Conservation (phyloP, 2,329 filamentous ascomycete species). For the Talaromyces marneffei region DNA sequence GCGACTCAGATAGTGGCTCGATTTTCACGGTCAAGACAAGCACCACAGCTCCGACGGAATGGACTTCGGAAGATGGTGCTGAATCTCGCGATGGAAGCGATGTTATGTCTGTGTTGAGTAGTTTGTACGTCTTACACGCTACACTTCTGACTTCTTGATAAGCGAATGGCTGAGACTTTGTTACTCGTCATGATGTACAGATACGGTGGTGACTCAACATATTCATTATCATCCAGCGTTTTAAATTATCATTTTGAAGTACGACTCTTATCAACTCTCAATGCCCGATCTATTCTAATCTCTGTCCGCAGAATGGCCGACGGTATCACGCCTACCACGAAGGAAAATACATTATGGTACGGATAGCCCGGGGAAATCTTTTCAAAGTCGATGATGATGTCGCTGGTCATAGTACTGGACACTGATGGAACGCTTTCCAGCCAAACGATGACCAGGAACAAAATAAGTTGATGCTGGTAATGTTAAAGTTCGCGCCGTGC, state of each 20-base stretch:
- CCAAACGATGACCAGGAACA: slow-evolving; percentile 17
- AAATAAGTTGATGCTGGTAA: slow-evolving; percentile 16
- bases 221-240: slow-evolving; percentile 16
- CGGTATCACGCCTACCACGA: slow-evolving; percentile 17
- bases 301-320: slow-evolving; percentile 13
- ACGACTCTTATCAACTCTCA: background rate
- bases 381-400: background rate
- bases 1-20: slow-evolving; percentile 8
- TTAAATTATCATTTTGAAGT: slow-evolving; percentile 17
- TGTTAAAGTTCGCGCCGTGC: slow-evolving; percentile 5
- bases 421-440: slow-evolving; percentile 1
- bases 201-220: slow-evolving; percentile 14
- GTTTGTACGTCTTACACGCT: slow-evolving; percentile 6
- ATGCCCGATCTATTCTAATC: background rate
- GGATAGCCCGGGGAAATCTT: background rate
- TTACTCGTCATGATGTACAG: background rate
- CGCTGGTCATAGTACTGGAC: background rate
- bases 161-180: background rate
- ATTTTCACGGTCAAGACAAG: slow-evolving; percentile 7
- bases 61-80: background rate
- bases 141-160: background rate
- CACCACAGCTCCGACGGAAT: slow-evolving; percentile 15
- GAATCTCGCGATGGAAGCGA: slow-evolving; percentile 1
- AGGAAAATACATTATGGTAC: slow-evolving; percentile 18
- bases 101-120: slow-evolving; percentile 12